Percentiles rank a stretch among this genome's conserved stretches.
Conservation (phyloP, 345 rosid genomes). For the Eucalyptus coolabah region DNA sequence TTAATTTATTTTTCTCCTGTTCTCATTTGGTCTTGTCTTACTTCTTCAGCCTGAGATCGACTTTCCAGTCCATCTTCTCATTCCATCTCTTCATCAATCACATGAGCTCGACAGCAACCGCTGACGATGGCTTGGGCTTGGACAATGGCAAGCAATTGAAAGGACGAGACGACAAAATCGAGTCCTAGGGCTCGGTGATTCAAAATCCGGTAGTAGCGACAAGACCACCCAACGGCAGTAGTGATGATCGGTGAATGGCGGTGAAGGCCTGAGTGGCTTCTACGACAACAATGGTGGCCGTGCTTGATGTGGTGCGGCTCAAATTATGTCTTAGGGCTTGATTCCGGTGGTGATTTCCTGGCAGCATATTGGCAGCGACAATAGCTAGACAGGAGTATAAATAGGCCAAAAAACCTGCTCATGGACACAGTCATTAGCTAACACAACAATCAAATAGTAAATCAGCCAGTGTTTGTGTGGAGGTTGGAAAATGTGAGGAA, state of each 20-base stretch:
- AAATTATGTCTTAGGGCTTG: background rate
- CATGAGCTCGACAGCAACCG: background rate
- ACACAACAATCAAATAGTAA: too few species aligned
- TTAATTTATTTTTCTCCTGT: background rate
- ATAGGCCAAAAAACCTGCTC: too few species aligned
- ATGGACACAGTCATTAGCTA: too few species aligned
- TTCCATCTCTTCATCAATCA: background rate
- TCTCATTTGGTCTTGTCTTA: background rate
- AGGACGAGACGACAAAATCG: background rate
- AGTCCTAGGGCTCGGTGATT: background rate
- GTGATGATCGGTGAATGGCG: background rate
- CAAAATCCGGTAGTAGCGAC: background rate
- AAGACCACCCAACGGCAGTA: background rate
- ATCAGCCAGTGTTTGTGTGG: too few species aligned
- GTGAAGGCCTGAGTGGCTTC: background rate
- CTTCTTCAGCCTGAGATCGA: background rate
- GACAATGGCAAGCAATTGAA: background rate
- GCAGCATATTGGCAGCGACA: too few species aligned
- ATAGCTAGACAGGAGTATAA: too few species aligned
- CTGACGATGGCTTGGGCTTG: background rate
- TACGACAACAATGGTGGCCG: background rate
- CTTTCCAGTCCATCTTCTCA: too few species aligned
- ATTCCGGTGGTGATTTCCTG: too few species aligned
- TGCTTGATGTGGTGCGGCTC: background rate
- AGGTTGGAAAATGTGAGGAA: too few species aligned